phyloP scores from a whole-genome alignment of 2,329 filamentous ascomycete species.

The Apiospora sp. region DNA sequence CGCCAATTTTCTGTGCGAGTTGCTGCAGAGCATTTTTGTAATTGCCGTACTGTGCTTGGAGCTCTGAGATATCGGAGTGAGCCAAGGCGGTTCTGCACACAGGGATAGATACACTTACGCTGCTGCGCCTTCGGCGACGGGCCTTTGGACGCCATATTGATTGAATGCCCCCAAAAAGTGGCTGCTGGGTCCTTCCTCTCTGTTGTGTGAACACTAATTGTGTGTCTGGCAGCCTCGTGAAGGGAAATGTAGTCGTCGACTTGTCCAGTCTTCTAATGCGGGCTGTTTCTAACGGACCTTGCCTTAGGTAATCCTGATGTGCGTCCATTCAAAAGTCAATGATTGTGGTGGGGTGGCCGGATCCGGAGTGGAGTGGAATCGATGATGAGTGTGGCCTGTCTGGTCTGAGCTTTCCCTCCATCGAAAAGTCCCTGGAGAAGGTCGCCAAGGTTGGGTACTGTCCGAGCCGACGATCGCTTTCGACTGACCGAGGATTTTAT shows the following conservation, averaged over 20 bases:
- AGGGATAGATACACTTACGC: constrained; percentile 54
- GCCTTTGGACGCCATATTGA: constrained; percentile 58
- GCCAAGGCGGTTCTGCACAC: neutral
- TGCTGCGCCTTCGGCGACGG: constrained; percentile 76
- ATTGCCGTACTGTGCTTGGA: constrained; percentile 81
- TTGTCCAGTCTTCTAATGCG: neutral
- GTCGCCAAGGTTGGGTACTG: neutral
- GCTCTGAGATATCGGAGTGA: constrained; percentile 60
- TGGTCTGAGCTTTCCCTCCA: neutral
- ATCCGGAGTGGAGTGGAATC: constrained; percentile 2
- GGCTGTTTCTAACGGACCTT: neutral
- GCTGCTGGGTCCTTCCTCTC: neutral
- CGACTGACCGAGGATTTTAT: neutral
- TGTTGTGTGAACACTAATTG: neutral
- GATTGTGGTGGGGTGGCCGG: neutral
- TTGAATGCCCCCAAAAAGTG: neutral
- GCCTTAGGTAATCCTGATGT: constrained; percentile 20
- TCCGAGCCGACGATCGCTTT: constrained; percentile 6
- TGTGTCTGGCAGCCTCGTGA: neutral
- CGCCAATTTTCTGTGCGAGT: constrained; percentile 94
- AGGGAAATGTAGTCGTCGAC: constrained; percentile 1
- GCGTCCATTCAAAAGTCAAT: constrained; percentile 15
- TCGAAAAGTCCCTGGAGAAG: constrained; percentile 20
- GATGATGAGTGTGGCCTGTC: neutral
- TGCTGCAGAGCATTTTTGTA: constrained; percentile 85